A percentile compares a stretch with the other conserved stretches of the same genome.
Conservation (phyloP, 768 basidiomycete species). For the Cystofilobasidium macerans region DNA sequence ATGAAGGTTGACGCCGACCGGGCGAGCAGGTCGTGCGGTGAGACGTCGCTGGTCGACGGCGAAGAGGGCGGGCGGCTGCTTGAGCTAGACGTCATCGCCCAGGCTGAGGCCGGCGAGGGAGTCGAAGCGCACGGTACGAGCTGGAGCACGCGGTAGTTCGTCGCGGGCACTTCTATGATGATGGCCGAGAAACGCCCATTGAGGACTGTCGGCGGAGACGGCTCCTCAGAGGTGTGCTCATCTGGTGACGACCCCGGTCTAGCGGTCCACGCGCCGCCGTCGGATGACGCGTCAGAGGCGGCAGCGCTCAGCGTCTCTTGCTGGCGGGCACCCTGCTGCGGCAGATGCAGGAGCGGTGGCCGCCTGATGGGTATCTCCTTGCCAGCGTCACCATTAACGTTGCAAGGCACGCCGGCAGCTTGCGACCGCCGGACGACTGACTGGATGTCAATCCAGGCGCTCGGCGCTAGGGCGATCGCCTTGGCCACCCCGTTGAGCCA, state of each 20-base stretch:
- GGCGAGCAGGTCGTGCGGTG: no score
- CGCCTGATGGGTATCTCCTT: no score
- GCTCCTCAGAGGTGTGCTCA: no score
- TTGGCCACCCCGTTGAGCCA: slow-evolving; percentile 4
- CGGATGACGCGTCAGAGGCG: neutral
- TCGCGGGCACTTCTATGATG: neutral
- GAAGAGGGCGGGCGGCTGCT: no score
- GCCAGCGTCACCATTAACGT: neutral
- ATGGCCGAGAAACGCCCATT: neutral
- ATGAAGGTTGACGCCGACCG: no score
- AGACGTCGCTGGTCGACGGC: no score
- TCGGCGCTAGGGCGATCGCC: neutral
- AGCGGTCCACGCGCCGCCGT: neutral
- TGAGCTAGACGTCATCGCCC: no score
- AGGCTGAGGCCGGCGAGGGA: neutral
- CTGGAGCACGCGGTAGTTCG: neutral
- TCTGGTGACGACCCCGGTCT: no score
- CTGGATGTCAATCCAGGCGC: neutral
- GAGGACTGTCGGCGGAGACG: neutral
- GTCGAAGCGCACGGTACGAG: neutral
- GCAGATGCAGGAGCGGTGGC: no score
- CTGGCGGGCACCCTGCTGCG: no score
- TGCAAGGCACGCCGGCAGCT: neutral
- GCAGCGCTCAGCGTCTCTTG: no score
- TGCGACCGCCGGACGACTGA: neutral